Evolutionary conservation across 1,284 basidiomycete species (phyloP), one percentile per base, ranked within the genome.

Genomic region (Salmacisia buchloeana): DNA sequence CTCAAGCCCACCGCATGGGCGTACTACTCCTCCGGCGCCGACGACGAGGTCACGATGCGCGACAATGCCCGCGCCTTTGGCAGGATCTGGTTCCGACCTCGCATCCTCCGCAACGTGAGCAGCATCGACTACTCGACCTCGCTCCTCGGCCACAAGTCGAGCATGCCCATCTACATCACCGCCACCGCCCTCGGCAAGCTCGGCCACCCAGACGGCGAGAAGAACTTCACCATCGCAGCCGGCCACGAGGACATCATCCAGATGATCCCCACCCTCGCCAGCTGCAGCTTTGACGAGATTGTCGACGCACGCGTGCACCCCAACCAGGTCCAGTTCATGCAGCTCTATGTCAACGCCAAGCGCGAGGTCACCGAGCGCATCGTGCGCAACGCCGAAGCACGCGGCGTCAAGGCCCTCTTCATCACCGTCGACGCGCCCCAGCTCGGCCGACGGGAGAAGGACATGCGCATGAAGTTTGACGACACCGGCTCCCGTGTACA

Each of bases 401-500:
- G 90, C 4, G 91, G 91, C 12, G 85, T 94, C 80, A 92, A 92
- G 80, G 83, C 81, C 1, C 82, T 93, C 10, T 93, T 93, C 81
- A 91, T 93, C 77, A 94, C 92, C 1, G 92, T 94, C 31, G 92
- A 96, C 78, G 92, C 92, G 2, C 92, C 92, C 3, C 92, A 94
- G 74, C 86, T 96, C 21, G 92, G 92, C 59, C 85, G 92, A 27
- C 85, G 92, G 63, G 91, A 93, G 80, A 71, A 89, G 87, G 93
- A 97, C 77, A 97, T 97, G 94, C 85, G 94, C 41, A 90, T 90
- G 85, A 94, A 93, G 78, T 96, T 96, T 69, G 92, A 92, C 45
- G 92, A 89, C 7, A 87, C 69, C 7, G 77, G 78, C 1, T 74
- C 73, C 25, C 68, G 74, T 38, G 78, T 78, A 2, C 77, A 80